Percentiles rank a stretch among this genome's conserved stretches.
Evolutionary conservation across 805 yeast genomes (phyloP).

Genomic region (Suhomyces tanzawaensis): DNA sequence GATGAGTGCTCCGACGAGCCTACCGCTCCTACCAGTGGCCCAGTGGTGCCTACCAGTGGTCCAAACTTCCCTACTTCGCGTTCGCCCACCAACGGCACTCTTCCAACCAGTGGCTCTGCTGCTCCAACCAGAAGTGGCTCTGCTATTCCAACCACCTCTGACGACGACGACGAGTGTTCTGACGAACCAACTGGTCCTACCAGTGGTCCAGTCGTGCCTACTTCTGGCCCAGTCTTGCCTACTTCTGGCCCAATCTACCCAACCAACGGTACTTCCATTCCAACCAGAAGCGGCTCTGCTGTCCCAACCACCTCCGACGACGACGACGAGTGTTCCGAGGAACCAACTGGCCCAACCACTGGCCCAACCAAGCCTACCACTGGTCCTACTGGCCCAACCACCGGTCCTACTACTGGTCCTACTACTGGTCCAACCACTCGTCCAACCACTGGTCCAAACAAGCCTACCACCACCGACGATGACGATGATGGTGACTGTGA

Average conservation of each 20-base stretch:
- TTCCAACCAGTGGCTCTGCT: too few relatives aligned
- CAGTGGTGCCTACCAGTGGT: not conserved
- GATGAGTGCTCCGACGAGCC: slow-evolving; percentile 7
- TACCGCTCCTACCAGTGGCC: not conserved
- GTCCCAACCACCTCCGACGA: slow-evolving; percentile 9
- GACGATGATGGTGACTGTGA: slow-evolving; percentile 13
- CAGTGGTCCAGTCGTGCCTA: not conserved
- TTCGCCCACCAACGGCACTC: too few relatives aligned
- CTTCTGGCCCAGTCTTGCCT: too few relatives aligned
- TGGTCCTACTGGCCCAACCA: slow-evolving; percentile 3
- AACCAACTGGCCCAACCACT: slow-evolving; percentile 2
- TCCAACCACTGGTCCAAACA: slow-evolving; percentile 2
- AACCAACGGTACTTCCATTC: not conserved
- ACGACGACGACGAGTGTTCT: slow-evolving; percentile 7
- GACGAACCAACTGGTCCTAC: slow-evolving; percentile 1
- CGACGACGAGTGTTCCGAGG: slow-evolving; percentile 12
- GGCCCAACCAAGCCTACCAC: slow-evolving; percentile 1
- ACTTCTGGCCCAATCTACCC: slow-evolving; percentile 2
- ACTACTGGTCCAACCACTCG: not conserved
- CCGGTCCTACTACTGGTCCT: slow-evolving; percentile 1
- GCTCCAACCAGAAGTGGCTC: too few relatives aligned
- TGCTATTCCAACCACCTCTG: slow-evolving; percentile 5
- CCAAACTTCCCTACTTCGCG: too few relatives aligned
- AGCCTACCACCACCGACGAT: slow-evolving; percentile 2
- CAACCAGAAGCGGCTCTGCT: slow-evolving; percentile 1